Base-by-base conservation (phyloP, 164 flowering plant genomes). In the Stephania japonica region DNA sequence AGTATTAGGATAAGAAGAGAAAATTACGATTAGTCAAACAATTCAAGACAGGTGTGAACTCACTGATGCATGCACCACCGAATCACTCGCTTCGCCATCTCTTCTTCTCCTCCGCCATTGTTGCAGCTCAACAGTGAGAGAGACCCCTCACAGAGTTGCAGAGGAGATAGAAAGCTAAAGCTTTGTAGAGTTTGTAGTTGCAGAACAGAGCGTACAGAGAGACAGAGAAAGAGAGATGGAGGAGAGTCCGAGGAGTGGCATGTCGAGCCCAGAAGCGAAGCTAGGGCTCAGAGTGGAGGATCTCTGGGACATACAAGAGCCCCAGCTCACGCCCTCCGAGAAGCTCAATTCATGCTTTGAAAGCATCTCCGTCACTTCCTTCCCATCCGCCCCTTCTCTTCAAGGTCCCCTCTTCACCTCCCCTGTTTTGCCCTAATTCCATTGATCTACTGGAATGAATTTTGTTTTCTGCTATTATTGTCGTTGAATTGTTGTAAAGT, bases 281-380 rank as follows among this genome's bases (percentile, higher is more conserved):
- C 42, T 95, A 59, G 98, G 99, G 77, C 75, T 87, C 85, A 79
- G 78, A 27, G 94, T 95, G 8, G 98, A 90, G 83, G 97, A 90
- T 83, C 70, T 95, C 10, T 93, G 99, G 99, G 97, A 91, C 53
- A 76, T 84, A 0, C 90, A 85, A 71, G 88, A 86, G 73, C 88
- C 98, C 5, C 92, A 89, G 86, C 85, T 95, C 11, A 86, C 81
- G 72, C 97, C 98, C 13, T 89, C 92, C 21, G 98, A 95, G 83
- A 95, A 95, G 84, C 95, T 95, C 73, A 95, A 95, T 62, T 94
- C 99, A 53, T 95, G 99, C 81, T 95, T 95, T 62, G 97, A 95
- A 72, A 84, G 86, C 75, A 86, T 95, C 68, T 92, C 90, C 27
- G 97, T 95, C 63, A 91, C 98, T 75, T 83, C 89, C 10, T 95